Evolutionary conservation across 2,329 filamentous ascomycete genomes (phyloP).

Genomic region (Talaromyces albobiverticillius): DNA sequence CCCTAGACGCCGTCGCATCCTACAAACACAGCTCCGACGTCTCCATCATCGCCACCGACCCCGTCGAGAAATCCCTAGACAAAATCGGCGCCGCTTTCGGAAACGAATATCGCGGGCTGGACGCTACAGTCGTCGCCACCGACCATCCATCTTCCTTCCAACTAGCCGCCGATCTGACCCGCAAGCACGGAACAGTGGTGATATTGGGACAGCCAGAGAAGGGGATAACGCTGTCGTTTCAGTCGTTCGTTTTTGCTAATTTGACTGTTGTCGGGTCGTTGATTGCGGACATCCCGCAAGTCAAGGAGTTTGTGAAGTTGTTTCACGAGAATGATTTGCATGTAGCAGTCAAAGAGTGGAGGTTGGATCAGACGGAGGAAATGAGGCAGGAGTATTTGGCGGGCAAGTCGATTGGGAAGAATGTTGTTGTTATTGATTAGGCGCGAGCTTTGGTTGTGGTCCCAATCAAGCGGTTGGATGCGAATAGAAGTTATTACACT

Average conservation of each 20-base stretch:
- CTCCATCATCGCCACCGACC: neutral
- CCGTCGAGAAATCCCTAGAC: neutral
- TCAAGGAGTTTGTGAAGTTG: conserved; percentile 42
- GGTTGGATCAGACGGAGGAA: conserved; percentile 17
- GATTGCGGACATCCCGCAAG: conserved; percentile 42
- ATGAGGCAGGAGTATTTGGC: conserved; percentile 17
- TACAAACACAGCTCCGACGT: conserved; percentile 38
- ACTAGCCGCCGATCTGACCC: conserved; percentile 54
- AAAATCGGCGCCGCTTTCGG: conserved; percentile 29
- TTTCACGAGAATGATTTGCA: conserved; percentile 15
- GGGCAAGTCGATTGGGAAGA: conserved; percentile 12
- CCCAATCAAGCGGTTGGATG: no score
- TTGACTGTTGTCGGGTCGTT: conserved; percentile 49
- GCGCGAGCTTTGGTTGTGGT: no score
- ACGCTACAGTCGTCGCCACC: conserved; percentile 54
- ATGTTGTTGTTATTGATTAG: conserved; percentile 12
- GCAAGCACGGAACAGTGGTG: conserved; percentile 58
- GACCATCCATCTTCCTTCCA: conserved; percentile 52
- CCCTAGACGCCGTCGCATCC: conserved; percentile 47
- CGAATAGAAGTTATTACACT: no score
- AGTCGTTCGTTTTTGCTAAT: conserved; percentile 49
- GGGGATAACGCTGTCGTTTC: conserved; percentile 32
- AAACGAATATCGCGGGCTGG: conserved; percentile 51
- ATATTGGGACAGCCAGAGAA: conserved; percentile 54
- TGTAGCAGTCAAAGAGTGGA: conserved; percentile 16